A percentile compares a stretch with the other conserved stretches of the same genome.
These are phyloP conservation scores for Trichoderma orchidacearum DNA, from an alignment of 495 filamentous ascomycete genomes.

Conservation along the genomic window DNA sequence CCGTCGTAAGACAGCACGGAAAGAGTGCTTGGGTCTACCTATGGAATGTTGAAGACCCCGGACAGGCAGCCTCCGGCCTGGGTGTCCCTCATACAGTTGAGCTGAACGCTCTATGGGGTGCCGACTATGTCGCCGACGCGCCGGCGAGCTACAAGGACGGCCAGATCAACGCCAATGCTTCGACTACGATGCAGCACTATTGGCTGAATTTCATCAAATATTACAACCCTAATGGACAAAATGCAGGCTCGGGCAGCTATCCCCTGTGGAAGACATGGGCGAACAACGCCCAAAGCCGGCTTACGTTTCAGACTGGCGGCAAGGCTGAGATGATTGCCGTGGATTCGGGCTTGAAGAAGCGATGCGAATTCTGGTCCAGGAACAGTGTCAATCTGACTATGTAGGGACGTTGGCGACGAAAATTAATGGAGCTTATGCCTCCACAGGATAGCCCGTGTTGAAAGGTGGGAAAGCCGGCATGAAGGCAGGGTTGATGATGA, in stretches of 20 bases:
- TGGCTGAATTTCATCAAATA: slow-evolving; percentile 55
- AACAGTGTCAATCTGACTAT: slow-evolving; percentile 39
- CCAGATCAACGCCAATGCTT: slow-evolving; percentile 33
- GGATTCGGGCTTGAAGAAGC: slow-evolving; percentile 1
- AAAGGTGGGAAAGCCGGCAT: too few species aligned
- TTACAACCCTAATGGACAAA: slow-evolving; percentile 47
- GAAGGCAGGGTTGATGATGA: too few species aligned
- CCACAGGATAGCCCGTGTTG: too few species aligned
- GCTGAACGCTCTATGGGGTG: slow-evolving; percentile 45
- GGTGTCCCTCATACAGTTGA: slow-evolving; percentile 54
- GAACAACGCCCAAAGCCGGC: slow-evolving; percentile 1
- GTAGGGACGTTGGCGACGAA: slow-evolving; percentile 9
- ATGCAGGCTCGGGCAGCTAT: slow-evolving; percentile 18
- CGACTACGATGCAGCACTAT: slow-evolving; percentile 49
- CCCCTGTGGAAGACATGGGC: slow-evolving; percentile 36
- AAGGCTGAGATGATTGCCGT: slow-evolving; percentile 12
- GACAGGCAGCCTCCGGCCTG: slow-evolving; percentile 29
- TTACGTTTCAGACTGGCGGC: slow-evolving; percentile 11
- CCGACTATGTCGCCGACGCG: slow-evolving; percentile 10
- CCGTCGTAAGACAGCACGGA: slow-evolving; percentile 35
- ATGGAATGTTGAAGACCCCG: slow-evolving; percentile 45
- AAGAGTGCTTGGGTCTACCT: slow-evolving; percentile 41
- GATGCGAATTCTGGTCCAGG: slow-evolving; percentile 23
- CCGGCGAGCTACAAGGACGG: slow-evolving; percentile 40
- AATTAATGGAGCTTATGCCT: too few species aligned